A percentile compares a stretch with the other conserved stretches of the same genome.
phyloP scores from a whole-genome alignment of 495 filamentous ascomycete species.

The Cenococcum geophilum region DNA sequence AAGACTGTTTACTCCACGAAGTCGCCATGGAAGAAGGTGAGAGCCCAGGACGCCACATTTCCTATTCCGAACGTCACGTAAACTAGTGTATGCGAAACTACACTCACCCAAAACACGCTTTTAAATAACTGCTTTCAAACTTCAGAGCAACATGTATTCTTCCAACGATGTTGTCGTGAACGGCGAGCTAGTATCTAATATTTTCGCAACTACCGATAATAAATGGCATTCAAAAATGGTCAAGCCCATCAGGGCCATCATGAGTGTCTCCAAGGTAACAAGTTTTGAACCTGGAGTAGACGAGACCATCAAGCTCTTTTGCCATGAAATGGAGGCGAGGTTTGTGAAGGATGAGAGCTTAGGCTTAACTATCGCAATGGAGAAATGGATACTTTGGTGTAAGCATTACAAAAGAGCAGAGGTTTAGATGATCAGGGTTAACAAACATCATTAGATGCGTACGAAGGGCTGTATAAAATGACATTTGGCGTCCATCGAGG shows the following conservation, averaged over 20 bases:
- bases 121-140: not conserved
- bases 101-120: not conserved
- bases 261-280: slow-evolving; percentile 5
- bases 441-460: slow-evolving; percentile 33
- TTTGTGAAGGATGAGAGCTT: not conserved
- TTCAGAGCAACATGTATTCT: slow-evolving; percentile 2
- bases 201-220: not conserved
- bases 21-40: not conserved
- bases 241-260: not conserved
- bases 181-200: not conserved
- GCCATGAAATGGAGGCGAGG: not conserved
- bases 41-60: not conserved
- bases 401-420: not conserved
- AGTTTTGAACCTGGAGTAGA: not conserved
- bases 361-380: not conserved
- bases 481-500: slow-evolving; percentile 37
- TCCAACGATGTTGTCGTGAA: slow-evolving; percentile 1
- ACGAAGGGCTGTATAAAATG: slow-evolving; percentile 38
- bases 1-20: not conserved
- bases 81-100: no score
- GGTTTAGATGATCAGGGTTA: not conserved
- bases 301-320: not conserved
- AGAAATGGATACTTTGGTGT: slow-evolving; percentile 1
- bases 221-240: not conserved
- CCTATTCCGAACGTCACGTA: no score